A percentile compares a stretch with the other conserved stretches of the same genome.
Evolutionary conservation across 768 basidiomycete species (phyloP).

Genomic region (Saitozyma sp.): DNA sequence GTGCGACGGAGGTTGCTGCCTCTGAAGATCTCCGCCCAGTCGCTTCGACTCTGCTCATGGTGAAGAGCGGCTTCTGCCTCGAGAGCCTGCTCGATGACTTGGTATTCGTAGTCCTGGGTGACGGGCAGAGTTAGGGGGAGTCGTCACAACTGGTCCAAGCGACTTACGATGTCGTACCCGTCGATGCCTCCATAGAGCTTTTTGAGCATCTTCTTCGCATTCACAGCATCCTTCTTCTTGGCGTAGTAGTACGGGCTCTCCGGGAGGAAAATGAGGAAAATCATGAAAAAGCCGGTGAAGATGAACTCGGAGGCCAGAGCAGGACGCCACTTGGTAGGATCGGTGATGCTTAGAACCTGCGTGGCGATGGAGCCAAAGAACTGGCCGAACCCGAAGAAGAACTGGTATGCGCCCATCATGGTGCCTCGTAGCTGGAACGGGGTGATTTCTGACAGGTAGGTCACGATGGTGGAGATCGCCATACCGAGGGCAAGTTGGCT

Average conservation of each 20-base stretch:
- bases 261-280: slow-evolving; percentile 10
- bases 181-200: slow-evolving; percentile 10
- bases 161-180: slow-evolving; percentile 13
- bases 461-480: slow-evolving; percentile 10
- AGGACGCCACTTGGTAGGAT: too few species aligned
- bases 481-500: slow-evolving; percentile 14
- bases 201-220: slow-evolving; percentile 11
- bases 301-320: slow-evolving; percentile 4
- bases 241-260: slow-evolving; percentile 15
- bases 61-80: too few species aligned
- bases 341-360: background rate
- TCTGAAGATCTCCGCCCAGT: slow-evolving; percentile 1
- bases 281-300: slow-evolving; percentile 13
- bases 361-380: slow-evolving; percentile 11
- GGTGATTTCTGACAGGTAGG: slow-evolving; percentile 17
- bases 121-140: too few species aligned
- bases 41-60: too few species aligned
- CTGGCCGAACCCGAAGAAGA: slow-evolving; percentile 18
- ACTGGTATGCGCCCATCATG: slow-evolving; percentile 6
- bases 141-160: background rate
- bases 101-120: too few species aligned
- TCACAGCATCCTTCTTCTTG: slow-evolving; percentile 7
- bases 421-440: slow-evolving; percentile 15
- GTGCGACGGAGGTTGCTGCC: slow-evolving; percentile 10
- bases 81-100: too few species aligned